phyloP scores from a whole-genome alignment of 2,329 filamentous ascomycete species.

The Calonectria hongkongensis region DNA sequence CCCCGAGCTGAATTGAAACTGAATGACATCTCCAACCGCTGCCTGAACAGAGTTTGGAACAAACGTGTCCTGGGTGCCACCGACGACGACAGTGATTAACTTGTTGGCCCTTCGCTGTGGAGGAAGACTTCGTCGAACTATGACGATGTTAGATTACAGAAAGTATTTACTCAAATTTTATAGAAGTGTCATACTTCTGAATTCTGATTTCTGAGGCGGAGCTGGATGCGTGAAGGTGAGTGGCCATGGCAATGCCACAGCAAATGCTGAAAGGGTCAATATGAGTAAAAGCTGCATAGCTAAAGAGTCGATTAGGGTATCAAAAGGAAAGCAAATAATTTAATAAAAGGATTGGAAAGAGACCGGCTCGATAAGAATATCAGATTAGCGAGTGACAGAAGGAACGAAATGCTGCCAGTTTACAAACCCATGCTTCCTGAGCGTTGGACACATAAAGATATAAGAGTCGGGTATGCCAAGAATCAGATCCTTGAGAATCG shows the following conservation, averaged over 20 bases:
- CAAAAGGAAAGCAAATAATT: not conserved
- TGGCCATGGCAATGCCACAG: conserved; percentile 19
- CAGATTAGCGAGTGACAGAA: conserved; percentile 29
- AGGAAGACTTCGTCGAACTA: conserved; percentile 40
- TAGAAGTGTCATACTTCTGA: conserved; percentile 26
- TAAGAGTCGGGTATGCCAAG: not conserved
- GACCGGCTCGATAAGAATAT: conserved; percentile 32
- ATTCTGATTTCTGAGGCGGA: conserved; percentile 8
- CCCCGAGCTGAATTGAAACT: conserved; percentile 66
- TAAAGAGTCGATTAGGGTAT: not conserved
- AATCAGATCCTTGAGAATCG: too few species aligned
- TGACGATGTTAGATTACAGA: not conserved
- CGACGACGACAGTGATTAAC: conserved; percentile 60
- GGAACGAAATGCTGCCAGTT: not conserved
- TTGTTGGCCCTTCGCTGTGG: conserved; percentile 44
- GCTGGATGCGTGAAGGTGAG: conserved; percentile 11
- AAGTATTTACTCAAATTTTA: not conserved
- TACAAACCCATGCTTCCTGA: conserved; percentile 3
- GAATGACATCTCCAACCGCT: conserved; percentile 61
- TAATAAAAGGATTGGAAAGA: conserved; percentile 8
- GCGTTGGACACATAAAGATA: not conserved
- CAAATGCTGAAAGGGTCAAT: not conserved
- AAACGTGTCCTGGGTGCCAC: conserved; percentile 61
- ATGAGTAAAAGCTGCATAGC: conserved; percentile 15
- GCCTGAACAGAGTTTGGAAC: conserved; percentile 61